A percentile compares a stretch with the other conserved stretches of the same genome.
Conservation (phyloP, 164 flowering plant species). For the Protea cynaroides region DNA sequence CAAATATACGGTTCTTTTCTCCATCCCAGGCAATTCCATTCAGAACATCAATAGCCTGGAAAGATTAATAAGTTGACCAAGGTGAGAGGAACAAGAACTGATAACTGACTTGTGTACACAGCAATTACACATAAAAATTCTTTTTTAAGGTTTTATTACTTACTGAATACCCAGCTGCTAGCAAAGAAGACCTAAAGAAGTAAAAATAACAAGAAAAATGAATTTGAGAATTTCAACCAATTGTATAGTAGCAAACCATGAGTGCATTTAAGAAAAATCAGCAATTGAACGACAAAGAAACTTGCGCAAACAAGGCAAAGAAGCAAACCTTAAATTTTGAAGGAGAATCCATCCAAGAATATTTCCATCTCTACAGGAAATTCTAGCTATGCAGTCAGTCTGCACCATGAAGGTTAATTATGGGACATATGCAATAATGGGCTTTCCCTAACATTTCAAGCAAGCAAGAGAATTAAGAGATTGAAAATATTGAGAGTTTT, state of each 20-base stretch:
- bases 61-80: background rate
- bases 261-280: background rate
- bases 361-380: slow-evolving; percentile 56
- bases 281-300: background rate
- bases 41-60: slow-evolving; percentile 73
- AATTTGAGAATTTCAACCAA: background rate
- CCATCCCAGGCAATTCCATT: slow-evolving; percentile 98
- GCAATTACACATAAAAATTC: background rate
- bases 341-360: slow-evolving; percentile 87
- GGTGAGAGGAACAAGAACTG: background rate
- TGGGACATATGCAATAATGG: background rate
- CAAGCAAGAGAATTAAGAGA: no score
- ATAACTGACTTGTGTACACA: background rate
- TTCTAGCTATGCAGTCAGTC: slow-evolving; percentile 96
- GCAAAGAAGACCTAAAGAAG: slow-evolving; percentile 40
- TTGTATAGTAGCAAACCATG: background rate
- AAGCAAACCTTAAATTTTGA: slow-evolving; percentile 53
- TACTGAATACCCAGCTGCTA: slow-evolving; percentile 49
- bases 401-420: slow-evolving; percentile 18
- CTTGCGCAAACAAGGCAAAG: background rate
- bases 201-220: background rate
- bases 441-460: no score
- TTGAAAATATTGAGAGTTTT: no score
- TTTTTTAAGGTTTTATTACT: slow-evolving; percentile 9
- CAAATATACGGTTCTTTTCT: slow-evolving; percentile 57